A percentile compares a stretch with the other conserved stretches of the same genome.
phyloP scores from a whole-genome alignment of 345 rosid genomes.

The Mallotus nudiflorus region DNA sequence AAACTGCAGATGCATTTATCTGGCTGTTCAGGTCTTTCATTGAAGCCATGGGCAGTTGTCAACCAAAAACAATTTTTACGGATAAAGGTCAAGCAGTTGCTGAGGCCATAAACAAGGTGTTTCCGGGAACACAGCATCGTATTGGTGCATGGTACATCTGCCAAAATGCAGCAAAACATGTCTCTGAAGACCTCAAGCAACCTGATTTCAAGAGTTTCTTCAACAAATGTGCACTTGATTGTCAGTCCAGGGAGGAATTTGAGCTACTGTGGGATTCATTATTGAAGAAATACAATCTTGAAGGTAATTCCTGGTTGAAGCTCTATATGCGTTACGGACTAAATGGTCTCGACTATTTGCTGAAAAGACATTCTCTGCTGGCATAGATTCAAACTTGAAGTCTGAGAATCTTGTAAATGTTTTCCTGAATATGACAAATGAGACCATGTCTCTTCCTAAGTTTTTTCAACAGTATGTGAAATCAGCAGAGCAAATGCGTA shows the following conservation, averaged over 20 bases:
- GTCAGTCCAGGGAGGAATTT: background rate
- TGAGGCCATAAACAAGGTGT: no score
- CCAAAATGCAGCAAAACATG: background rate
- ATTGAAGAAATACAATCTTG: background rate
- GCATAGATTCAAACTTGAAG: background rate
- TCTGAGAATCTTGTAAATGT: conserved; percentile 3
- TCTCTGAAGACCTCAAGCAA: background rate
- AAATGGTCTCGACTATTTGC: background rate
- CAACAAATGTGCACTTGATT: background rate
- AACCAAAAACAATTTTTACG: conserved; percentile 30
- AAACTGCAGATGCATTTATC: conserved; percentile 17
- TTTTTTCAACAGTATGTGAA: conserved; percentile 14
- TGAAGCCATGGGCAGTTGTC: conserved; percentile 24
- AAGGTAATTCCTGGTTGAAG: background rate
- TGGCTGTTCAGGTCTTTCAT: conserved; percentile 34
- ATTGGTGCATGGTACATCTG: background rate
- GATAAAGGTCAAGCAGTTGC: conserved; percentile 15
- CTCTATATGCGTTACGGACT: background rate
- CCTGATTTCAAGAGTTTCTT: background rate
- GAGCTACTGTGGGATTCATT: no score
- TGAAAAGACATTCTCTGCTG: background rate
- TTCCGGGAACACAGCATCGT: background rate
- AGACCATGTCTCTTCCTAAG: background rate
- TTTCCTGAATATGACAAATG: background rate
- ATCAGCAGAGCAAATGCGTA: conserved; percentile 11